These are phyloP conservation scores for Boletus sp. DNA, from an alignment of 768 basidiomycete species.

Conservation along the genomic window DNA sequence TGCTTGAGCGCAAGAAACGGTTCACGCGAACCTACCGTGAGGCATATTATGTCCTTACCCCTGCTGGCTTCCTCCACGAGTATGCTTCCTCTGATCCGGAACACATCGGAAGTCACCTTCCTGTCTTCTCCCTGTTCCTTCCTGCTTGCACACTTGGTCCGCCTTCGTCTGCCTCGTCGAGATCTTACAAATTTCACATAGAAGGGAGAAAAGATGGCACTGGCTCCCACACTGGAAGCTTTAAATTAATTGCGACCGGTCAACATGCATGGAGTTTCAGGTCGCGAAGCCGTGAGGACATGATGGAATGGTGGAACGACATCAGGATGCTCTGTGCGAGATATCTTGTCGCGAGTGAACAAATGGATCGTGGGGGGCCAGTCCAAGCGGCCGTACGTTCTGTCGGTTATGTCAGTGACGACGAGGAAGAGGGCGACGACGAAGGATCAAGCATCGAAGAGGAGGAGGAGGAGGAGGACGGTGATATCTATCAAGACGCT, in stretches of 20 bases:
- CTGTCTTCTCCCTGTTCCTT: constrained; percentile 85
- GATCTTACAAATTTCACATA: constrained; percentile 95
- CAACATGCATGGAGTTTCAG: constrained; percentile 88
- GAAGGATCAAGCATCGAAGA: constrained; percentile 54
- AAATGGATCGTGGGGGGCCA: constrained; percentile 88
- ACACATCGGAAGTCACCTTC: constrained; percentile 46
- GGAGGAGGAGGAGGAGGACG: constrained; percentile 50
- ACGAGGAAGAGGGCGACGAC: constrained; percentile 56
- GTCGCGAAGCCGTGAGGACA: constrained; percentile 85
- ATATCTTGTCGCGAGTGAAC: constrained; percentile 92
- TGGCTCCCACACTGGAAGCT: constrained; percentile 59
- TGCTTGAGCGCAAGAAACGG: constrained; percentile 93
- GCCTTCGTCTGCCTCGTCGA: constrained; percentile 63
- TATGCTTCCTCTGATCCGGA: constrained; percentile 76
- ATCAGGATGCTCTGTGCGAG: constrained; percentile 89
- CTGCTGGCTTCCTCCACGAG: constrained; percentile 96
- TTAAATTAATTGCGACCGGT: constrained; percentile 36
- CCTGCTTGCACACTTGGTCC: constrained; percentile 96
- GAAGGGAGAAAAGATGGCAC: constrained; percentile 85
- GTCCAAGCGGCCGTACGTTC: constrained; percentile 89
- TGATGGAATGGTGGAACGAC: constrained; percentile 99
- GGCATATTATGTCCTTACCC: constrained; percentile 88
- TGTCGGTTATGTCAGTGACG: constrained; percentile 86
- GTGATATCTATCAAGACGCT: constrained; percentile 43
- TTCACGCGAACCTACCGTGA: constrained; percentile 87